These are phyloP conservation scores for Capronia epimyces DNA, from an alignment of 2,329 filamentous ascomycete genomes.

Conservation along the genomic window DNA sequence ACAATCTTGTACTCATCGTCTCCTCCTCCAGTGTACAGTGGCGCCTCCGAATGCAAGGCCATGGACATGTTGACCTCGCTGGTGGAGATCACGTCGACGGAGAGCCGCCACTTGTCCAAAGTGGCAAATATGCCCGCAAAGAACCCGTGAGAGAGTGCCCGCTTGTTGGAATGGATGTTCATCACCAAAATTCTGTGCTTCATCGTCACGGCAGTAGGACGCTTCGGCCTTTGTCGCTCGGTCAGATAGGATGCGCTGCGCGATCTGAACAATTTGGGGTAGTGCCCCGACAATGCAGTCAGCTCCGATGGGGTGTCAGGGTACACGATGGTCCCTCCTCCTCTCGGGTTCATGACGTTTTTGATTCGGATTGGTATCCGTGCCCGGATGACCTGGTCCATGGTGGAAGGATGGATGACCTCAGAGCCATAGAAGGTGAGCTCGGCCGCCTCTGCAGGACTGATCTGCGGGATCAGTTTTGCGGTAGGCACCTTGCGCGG, in stretches of 20 bases:
- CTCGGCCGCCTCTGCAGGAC: constrained; percentile 89
- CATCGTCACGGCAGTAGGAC: constrained; percentile 87
- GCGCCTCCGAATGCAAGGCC: constrained; percentile 77
- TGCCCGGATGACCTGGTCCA: constrained; percentile 77
- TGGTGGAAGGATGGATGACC: constrained; percentile 97
- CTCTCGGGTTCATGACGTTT: constrained; percentile 63
- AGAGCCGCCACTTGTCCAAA: constrained; percentile 77
- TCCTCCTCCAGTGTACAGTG: constrained; percentile 47
- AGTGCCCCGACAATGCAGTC: constrained; percentile 35
- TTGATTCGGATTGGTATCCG: constrained; percentile 64
- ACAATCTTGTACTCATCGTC: constrained; percentile 49
- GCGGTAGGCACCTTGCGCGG: constrained; percentile 88
- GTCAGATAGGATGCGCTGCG: constrained; percentile 44
- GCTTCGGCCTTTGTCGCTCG: constrained; percentile 58
- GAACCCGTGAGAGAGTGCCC: constrained; percentile 92
- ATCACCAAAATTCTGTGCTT: constrained; percentile 96
- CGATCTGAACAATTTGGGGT: constrained; percentile 46
- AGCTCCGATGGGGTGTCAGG: constrained; percentile 62
- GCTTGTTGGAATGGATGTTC: constrained; percentile 96
- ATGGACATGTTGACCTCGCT: constrained; percentile 96
- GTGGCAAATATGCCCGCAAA: constrained; percentile 91
- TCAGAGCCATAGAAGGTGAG: constrained; percentile 92
- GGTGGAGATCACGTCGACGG: constrained; percentile 92
- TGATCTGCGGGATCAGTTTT: constrained; percentile 80
- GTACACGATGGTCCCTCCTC: constrained; percentile 60